phyloP scores from a whole-genome alignment of 1,139 yeast genomes.

The Zygosaccharomyces sapae region DNA sequence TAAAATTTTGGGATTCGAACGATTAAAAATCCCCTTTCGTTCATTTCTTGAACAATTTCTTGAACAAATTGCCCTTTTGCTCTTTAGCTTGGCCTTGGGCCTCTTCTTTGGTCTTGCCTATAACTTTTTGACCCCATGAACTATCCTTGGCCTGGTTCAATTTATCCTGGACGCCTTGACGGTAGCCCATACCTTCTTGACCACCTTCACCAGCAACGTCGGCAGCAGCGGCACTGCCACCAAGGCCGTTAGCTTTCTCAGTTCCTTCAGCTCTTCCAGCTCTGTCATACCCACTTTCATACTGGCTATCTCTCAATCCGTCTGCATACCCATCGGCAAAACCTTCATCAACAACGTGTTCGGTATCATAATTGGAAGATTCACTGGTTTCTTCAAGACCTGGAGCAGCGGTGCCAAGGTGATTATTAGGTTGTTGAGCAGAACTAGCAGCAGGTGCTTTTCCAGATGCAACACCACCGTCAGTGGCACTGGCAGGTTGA shows the following conservation, averaged over 20 bases:
- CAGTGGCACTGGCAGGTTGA: not conserved
- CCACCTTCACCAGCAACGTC: not conserved
- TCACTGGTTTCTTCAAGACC: not conserved
- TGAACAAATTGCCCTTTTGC: conserved; percentile 3
- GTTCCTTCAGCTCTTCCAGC: not conserved
- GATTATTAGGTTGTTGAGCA: not conserved
- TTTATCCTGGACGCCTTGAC: not conserved
- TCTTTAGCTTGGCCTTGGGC: conserved; percentile 4
- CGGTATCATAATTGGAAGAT: conserved; percentile 1
- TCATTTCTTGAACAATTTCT: conserved; percentile 5
- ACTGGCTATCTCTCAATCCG: not conserved
- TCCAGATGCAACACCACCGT: not conserved
- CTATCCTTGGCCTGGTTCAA: not conserved
- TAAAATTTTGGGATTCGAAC: not conserved
- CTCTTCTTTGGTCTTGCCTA: not conserved
- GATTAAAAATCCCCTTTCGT: not conserved
- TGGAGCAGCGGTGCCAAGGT: not conserved
- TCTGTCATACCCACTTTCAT: not conserved
- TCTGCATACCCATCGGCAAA: conserved; percentile 4
- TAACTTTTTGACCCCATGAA: not conserved
- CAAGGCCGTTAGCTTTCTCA: not conserved
- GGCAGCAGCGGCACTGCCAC: not conserved
- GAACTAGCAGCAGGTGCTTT: not conserved
- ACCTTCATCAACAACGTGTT: conserved; percentile 1
- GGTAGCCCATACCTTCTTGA: not conserved